Base-by-base conservation (phyloP, 257 asterid genomes). In the Agastache rugosa region DNA sequence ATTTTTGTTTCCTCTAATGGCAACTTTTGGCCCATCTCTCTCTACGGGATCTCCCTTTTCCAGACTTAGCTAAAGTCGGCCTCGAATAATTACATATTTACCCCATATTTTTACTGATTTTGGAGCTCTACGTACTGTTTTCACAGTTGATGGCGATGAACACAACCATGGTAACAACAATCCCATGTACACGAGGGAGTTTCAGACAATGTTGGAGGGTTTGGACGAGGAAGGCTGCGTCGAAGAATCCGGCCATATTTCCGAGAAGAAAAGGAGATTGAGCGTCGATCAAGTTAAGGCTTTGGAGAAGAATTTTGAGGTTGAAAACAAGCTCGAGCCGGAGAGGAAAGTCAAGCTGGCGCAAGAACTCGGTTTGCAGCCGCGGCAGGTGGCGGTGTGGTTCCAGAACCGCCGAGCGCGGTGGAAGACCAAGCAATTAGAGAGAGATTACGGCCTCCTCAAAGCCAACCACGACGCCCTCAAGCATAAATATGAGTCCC, bases 361-460 rank as follows among this genome's bases (percentile, higher is more conserved):
- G 1, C 90, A 86, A 37, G 96, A 93, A 29, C 90, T 93, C 5
- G 96, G 97, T 0, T n/a, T 93, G 76, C 97, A 93, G 86, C 98
- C 98, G 19, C 73, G 98, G 19, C 98, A 93, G 85, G 98, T 93
- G 25, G 97, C 97, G 41, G 91, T 93, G 56, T 93, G 98, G 98
- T 93, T 93, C 81, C 98, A 93, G 68, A 91, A 89, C 80, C 92
- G 98, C 76, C 94, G 98, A 0, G 98, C 98, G 0, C 85, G 97
- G 63, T 93, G 92, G 90, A 93, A 93, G 50, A 93, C 98, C 5
- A 93, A 91, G 89, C 96, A 91, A 62, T 63, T 93, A 65, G 98
- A 93, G 80, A 87, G 93, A 42, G 98, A 91, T 41, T 90, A 89
- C 20, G 85, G 91, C 37, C 62, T 90, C 8, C 97, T 93, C 39